Evolutionary conservation across 2,329 filamentous ascomycete genomes (phyloP).

Genomic region (Beauveria australis): DNA sequence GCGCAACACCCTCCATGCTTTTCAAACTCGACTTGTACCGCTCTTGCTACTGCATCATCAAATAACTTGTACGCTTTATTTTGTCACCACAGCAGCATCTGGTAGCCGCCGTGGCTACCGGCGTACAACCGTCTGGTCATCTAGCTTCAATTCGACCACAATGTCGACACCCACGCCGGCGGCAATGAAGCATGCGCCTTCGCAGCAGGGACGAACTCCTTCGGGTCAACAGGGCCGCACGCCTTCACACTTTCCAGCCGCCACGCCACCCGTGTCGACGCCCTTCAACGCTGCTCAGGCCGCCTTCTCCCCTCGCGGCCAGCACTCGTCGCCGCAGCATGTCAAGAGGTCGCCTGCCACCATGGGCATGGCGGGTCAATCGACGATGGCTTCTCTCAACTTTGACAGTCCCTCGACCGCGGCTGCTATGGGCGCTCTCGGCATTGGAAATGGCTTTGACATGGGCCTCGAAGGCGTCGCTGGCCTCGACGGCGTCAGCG

Average conservation of each 20-base stretch:
- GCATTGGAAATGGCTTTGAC: conserved; percentile 42
- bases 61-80: no score
- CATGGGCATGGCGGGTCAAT: conserved; percentile 39
- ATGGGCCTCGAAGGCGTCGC: conserved; percentile 43
- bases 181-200: conserved; percentile 37
- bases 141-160: background rate
- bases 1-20: background rate
- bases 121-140: background rate
- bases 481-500: conserved; percentile 33
- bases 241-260: conserved; percentile 43
- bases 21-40: background rate
- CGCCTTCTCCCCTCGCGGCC: conserved; percentile 52
- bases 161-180: conserved; percentile 47
- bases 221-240: conserved; percentile 42
- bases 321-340: conserved; percentile 54
- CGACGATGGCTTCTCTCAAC: conserved; percentile 39
- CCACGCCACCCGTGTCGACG: conserved; percentile 59
- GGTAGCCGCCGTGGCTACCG: background rate
- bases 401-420: conserved; percentile 59
- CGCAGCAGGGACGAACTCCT: conserved; percentile 36
- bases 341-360: conserved; percentile 56
- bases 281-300: conserved; percentile 50
- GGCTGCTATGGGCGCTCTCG: conserved; percentile 50
- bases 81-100: background rate
- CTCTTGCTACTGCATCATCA: background rate